Base-by-base conservation (phyloP, 2,329 filamentous ascomycete species). In the Scedosporium minutisporum region DNA sequence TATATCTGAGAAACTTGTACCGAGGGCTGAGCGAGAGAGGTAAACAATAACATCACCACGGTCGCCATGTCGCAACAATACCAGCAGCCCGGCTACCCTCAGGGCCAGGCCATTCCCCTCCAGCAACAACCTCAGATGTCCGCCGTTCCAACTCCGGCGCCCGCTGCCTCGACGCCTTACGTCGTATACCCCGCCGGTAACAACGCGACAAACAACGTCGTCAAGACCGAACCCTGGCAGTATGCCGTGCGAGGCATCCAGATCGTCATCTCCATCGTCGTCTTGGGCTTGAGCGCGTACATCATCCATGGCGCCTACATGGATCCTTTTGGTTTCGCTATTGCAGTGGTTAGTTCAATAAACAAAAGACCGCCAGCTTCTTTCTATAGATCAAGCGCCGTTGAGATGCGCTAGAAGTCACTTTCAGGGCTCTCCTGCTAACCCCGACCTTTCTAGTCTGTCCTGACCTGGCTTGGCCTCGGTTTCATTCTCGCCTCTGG, bases 401-500 rank as follows among this genome's bases (percentile, higher is more conserved):
- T 21, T 12, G 10, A 4, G 33, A 38, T 38, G 12, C 12, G 12
- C 9, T 38, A 38, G 10, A 38, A 38, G 33, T 38, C 1, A 14
- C 3, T 3, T 10, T 21, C 25, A 16, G 21, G 3, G 65, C 62
- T 21, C 5, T 48, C 51, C 44, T 41, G 2, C 57, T 21, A 4
- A 16, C 29, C 23, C 3, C 33, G 12, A 38, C 33, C 33, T 42
- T 42, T 60, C 66, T 7, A 66, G 67, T 64, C 72, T 16, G 61
- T 82, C 65, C 71, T 81, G 65, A 80, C 78, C 25, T 80, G 78
- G 77, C 59, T 80, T 38, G 69, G 75, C 51, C 68, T 79, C 38
- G 66, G 69, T 10, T 82, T 81, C 69, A 67, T 70, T 21, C 59
- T 80, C 65, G 65, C 77, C 2, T 70, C 77, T 21, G 78, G 80